Evolutionary conservation across 768 basidiomycete species (phyloP).

Genomic region (Tephrocybe sp.): DNA sequence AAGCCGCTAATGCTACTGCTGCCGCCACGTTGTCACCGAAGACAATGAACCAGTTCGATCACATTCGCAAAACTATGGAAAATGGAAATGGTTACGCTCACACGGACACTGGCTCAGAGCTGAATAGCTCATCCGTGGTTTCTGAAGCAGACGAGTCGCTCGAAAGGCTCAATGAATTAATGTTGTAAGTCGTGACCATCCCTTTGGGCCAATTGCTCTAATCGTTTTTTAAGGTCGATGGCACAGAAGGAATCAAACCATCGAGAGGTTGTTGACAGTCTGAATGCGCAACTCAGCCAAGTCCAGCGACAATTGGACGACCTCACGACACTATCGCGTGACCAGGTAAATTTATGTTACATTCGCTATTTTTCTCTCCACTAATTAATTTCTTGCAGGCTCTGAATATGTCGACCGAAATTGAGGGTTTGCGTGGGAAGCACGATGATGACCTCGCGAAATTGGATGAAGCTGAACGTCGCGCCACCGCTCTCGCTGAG

Average conservation of each 20-base stretch:
- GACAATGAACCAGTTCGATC: slow-evolving; percentile 73
- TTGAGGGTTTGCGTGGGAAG: slow-evolving; percentile 69
- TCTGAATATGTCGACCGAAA: slow-evolving; percentile 84
- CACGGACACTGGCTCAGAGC: slow-evolving; percentile 38
- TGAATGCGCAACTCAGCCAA: slow-evolving; percentile 66
- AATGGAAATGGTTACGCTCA: slow-evolving; percentile 38
- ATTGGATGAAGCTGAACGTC: slow-evolving; percentile 56
- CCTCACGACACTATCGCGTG: slow-evolving; percentile 74
- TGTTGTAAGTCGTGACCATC: slow-evolving; percentile 62
- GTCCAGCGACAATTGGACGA: slow-evolving; percentile 82
- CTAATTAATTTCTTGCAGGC: slow-evolving; percentile 41
- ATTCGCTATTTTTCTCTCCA: neutral
- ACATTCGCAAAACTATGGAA: slow-evolving; percentile 68
- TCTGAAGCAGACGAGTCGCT: slow-evolving; percentile 70
- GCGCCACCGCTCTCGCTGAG: slow-evolving; percentile 53
- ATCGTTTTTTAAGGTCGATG: slow-evolving; percentile 70
- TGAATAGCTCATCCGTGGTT: slow-evolving; percentile 32
- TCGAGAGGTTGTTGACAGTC: slow-evolving; percentile 71
- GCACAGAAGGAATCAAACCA: slow-evolving; percentile 95
- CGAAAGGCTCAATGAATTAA: slow-evolving; percentile 84
- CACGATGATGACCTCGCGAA: slow-evolving; percentile 51
- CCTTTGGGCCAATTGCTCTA: slow-evolving; percentile 6
- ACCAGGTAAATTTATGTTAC: slow-evolving; percentile 57
- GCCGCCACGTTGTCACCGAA: slow-evolving; percentile 60
- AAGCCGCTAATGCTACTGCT: slow-evolving; percentile 21